A percentile compares a stretch with the other conserved stretches of the same genome.
These are phyloP conservation scores for Castanopsis chinensis DNA, from an alignment of 306 rosid species.

Conservation along the genomic window DNA sequence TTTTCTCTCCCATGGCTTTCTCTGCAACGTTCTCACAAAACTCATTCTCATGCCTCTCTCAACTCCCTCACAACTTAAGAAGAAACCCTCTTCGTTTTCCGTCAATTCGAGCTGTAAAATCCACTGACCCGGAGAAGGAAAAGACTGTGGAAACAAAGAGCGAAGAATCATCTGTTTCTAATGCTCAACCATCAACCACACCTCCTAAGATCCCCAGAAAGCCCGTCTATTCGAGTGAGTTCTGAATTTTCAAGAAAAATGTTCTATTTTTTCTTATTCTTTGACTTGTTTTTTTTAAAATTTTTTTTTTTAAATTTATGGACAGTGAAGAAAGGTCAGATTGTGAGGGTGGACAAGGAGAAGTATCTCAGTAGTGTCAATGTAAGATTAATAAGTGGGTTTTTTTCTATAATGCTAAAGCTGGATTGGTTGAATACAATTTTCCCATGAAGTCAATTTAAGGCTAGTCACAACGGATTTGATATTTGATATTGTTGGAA, in stretches of 20 bases:
- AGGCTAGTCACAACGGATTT: background rate
- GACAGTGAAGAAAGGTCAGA: constrained; percentile 99
- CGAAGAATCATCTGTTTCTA: constrained; percentile 37
- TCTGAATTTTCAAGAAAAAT: background rate
- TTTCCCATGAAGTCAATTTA: too few relatives aligned
- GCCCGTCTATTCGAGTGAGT: constrained; percentile 85
- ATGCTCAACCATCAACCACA: constrained; percentile 53
- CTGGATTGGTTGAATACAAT: too few relatives aligned
- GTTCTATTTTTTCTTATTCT: background rate
- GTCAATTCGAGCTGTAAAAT: constrained; percentile 54
- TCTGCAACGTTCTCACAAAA: constrained; percentile 35
- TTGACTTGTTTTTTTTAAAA: background rate
- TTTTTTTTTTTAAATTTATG: background rate
- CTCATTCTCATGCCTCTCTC: constrained; percentile 43
- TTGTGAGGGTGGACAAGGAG: constrained; percentile 92
- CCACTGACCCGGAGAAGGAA: constrained; percentile 47
- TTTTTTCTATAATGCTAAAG: background rate
- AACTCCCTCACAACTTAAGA: constrained; percentile 34
- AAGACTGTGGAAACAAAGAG: constrained; percentile 38
- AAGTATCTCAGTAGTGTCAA: constrained; percentile 86
- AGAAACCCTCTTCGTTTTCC: constrained; percentile 39
- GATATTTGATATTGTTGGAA: background rate
- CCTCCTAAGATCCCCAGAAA: constrained; percentile 58
- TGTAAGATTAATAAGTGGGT: constrained; percentile 37
- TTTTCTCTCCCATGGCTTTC: constrained; percentile 53